Evolutionary conservation across 768 basidiomycete genomes (phyloP), one percentile per base, ranked within the genome.

Genomic region (Tylopilus rubrobrunneus): DNA sequence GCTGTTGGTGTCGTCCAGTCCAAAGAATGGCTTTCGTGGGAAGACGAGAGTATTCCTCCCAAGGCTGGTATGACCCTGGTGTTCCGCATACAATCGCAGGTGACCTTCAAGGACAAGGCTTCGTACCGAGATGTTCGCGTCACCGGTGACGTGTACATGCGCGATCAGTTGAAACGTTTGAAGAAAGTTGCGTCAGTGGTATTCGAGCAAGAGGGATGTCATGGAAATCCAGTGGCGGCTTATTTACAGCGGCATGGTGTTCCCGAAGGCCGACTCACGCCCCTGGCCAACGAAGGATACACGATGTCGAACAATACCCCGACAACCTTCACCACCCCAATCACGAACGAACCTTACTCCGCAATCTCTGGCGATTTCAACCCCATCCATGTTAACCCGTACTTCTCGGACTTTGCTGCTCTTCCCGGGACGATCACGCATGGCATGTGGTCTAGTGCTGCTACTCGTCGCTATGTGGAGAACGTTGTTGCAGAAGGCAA

Each of bases 1-100:
- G 81, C 80, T 31, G 86, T 98, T 58, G 95, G 92, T 40, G 92
- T 98, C 17, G 76, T 99, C 7, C 84, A 89, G 67, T 92, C 91
- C 44, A 99, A 99, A 76, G 90, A 96, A 67, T 99, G 97, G 97
- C 94, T 98, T 73, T 85, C 87, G 47, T 98, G 95, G 96, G 86
- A 89, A 48, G 87, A 96, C 63, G 84, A 90, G 42, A 75, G 83
- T 7, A 79, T 80, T 52, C 87, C 92, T 25, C 84, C 95, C 46
- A 74, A 82, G 41, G 81, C 87, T 8, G 94, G 95, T 23, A 87
- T 87, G 34, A 81, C 82, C 1, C 84, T 99, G 47, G 84, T 93
- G 58, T 97, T 98, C 91, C 89, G 89, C 57, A 78, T 89, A 57
- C 83, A 85, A 62, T 92, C 93, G 3, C 84, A 88, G 62, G 85